Conservation (phyloP, 345 rosid genomes). For the Syzygium aqueum region DNA sequence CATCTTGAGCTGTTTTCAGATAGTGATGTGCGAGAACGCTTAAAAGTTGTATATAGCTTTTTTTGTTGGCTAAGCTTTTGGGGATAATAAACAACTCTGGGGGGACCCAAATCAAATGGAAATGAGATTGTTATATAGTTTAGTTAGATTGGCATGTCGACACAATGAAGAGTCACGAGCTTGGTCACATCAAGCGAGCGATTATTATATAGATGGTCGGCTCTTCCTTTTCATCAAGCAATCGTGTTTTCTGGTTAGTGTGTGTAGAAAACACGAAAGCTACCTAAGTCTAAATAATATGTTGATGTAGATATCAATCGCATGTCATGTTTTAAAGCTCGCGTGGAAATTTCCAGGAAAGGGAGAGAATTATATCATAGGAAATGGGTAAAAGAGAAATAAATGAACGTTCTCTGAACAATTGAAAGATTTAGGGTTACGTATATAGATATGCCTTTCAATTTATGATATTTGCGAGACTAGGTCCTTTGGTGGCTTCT, state of each 20-base stretch:
- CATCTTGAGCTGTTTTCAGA: background rate
- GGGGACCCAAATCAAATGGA: background rate
- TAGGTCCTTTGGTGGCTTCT: no score
- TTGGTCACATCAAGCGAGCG: background rate
- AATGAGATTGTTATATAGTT: background rate
- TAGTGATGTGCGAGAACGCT: background rate
- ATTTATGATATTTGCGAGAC: no score
- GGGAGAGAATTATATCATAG: no score
- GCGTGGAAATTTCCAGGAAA: background rate
- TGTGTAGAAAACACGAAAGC: background rate
- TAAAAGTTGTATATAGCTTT: background rate
- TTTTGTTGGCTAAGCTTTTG: background rate
- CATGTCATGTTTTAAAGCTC: background rate
- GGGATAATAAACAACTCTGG: background rate
- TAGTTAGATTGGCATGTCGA: background rate
- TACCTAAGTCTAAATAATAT: background rate
- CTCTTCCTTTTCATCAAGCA: background rate
- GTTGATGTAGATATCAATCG: background rate
- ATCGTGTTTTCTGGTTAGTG: background rate
- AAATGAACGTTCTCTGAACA: no score
- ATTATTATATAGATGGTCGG: background rate
- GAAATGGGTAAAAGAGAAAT: no score
- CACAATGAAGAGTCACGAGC: background rate
- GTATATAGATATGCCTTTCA: no score
- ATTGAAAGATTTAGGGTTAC: no score